Percentiles rank a stretch among this genome's conserved stretches.
phyloP scores from a whole-genome alignment of 306 rosid genomes.

The Benincasa hispida region DNA sequence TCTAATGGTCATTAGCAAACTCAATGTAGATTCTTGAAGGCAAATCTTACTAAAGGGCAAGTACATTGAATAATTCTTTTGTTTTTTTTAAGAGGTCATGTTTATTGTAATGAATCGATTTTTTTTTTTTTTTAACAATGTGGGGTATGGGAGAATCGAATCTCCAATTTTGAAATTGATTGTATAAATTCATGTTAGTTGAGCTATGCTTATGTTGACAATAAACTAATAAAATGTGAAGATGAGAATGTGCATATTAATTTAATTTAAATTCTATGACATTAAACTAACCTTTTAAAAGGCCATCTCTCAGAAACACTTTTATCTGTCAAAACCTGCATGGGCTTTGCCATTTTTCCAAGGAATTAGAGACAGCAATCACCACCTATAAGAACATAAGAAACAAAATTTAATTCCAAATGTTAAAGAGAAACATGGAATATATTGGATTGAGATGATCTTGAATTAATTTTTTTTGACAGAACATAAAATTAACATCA shows the following conservation, averaged over 20 bases:
- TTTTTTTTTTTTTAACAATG: no score
- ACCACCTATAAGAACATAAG: conserved; percentile 1
- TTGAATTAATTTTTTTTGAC: not conserved
- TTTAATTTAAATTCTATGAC: not conserved
- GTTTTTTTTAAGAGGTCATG: no score
- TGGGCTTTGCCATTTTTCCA: not conserved
- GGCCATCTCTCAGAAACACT: not conserved
- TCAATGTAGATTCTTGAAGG: not conserved
- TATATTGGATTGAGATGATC: not conserved
- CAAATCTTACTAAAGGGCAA: no score
- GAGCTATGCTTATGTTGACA: no score
- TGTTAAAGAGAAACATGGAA: not conserved
- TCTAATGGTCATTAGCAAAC: no score
- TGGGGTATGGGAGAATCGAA: no score
- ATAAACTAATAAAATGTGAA: no score
- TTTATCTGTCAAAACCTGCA: conserved; percentile 1
- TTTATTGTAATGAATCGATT: not conserved
- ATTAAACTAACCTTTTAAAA: not conserved
- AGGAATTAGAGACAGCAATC: conserved; percentile 4
- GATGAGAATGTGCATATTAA: no score
- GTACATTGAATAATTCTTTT: no score
- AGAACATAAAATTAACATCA: not conserved
- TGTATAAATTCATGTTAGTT: no score
- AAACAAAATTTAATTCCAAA: not conserved
- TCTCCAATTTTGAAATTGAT: no score